Conservation (phyloP, 1,139 yeast species). For the Hemisphaericaspora xylofermentans region DNA sequence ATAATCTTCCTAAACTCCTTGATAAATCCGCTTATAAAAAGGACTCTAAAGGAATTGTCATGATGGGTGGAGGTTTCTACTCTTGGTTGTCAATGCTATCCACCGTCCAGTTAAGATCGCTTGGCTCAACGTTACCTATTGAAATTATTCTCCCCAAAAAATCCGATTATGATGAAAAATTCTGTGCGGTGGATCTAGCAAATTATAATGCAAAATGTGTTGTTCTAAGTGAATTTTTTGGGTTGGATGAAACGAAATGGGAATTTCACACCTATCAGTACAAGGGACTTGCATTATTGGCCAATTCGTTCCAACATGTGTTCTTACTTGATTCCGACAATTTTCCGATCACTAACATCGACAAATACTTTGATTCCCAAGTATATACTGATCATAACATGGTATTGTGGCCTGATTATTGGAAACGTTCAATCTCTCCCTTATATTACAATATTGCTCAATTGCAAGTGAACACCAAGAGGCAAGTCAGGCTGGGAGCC, state of each 20-base stretch:
- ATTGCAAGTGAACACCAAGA: slow-evolving; percentile 28
- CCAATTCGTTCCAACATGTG: slow-evolving; percentile 43
- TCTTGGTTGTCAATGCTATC: slow-evolving; percentile 43
- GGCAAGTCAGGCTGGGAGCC: slow-evolving; percentile 25
- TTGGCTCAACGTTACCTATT: slow-evolving; percentile 38
- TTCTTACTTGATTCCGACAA: slow-evolving; percentile 46
- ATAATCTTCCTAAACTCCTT: slow-evolving; percentile 26
- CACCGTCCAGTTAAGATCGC: slow-evolving; percentile 30
- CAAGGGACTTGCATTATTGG: slow-evolving; percentile 40
- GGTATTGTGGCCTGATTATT: slow-evolving; percentile 81
- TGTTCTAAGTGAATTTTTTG: slow-evolving; percentile 36
- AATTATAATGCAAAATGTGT: slow-evolving; percentile 30
- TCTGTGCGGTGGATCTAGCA: slow-evolving; percentile 28
- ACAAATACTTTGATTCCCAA: slow-evolving; percentile 47
- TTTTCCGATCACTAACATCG: slow-evolving; percentile 37
- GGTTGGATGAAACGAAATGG: slow-evolving; percentile 37
- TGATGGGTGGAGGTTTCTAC: slow-evolving; percentile 40
- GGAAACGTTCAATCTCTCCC: slow-evolving; percentile 76
- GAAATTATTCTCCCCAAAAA: slow-evolving; percentile 38
- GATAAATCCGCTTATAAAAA: slow-evolving; percentile 25
- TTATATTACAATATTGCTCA: slow-evolving; percentile 65
- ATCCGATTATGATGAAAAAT: slow-evolving; percentile 31
- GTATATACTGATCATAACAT: slow-evolving; percentile 58
- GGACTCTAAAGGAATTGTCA: slow-evolving; percentile 32
- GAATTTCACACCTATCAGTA: slow-evolving; percentile 37